Conservation (phyloP, 2,329 filamentous ascomycete genomes). For the Monosporascus ibericus region DNA sequence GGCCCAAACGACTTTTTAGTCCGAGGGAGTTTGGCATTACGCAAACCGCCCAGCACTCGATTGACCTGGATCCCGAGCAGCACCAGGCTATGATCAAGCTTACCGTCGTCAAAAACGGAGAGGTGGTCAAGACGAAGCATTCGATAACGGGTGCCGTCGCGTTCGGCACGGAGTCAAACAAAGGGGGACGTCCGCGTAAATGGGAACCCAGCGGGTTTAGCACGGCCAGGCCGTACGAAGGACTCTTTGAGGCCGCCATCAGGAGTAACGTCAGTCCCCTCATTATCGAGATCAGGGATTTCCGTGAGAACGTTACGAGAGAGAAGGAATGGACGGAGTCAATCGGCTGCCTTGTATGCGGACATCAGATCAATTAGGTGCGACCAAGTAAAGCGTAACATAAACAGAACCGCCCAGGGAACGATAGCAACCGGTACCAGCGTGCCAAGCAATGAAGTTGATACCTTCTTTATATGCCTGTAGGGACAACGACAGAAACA, state of each 20-base stretch:
- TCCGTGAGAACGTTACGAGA: conserved; percentile 39
- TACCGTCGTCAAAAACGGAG: conserved; percentile 19
- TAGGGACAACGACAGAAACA: too few relatives aligned
- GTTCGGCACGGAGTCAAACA: conserved; percentile 16
- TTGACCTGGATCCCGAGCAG: conserved; percentile 44
- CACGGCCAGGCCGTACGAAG: conserved; percentile 40
- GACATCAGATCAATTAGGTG: conserved; percentile 36
- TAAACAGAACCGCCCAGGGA: not conserved
- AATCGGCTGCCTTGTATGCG: conserved; percentile 45
- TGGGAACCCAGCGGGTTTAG: conserved; percentile 28
- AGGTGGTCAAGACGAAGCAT: conserved; percentile 25
- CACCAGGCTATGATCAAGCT: conserved; percentile 24
- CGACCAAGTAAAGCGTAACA: not conserved
- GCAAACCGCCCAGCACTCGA: conserved; percentile 42
- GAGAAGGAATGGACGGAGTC: conserved; percentile 49
- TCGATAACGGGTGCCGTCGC: conserved; percentile 30
- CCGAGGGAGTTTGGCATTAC: conserved; percentile 45
- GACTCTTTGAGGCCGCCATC: conserved; percentile 45
- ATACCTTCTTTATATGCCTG: too few relatives aligned
- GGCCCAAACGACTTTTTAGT: conserved; percentile 40
- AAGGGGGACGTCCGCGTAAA: conserved; percentile 32
- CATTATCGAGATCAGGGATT: conserved; percentile 45
- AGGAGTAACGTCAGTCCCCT: conserved; percentile 42
- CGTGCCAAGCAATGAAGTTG: too few relatives aligned
- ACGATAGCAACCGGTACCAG: not conserved